Base-by-base conservation (phyloP, 2,329 filamentous ascomycete genomes). In the Colletotrichum sp. region DNA sequence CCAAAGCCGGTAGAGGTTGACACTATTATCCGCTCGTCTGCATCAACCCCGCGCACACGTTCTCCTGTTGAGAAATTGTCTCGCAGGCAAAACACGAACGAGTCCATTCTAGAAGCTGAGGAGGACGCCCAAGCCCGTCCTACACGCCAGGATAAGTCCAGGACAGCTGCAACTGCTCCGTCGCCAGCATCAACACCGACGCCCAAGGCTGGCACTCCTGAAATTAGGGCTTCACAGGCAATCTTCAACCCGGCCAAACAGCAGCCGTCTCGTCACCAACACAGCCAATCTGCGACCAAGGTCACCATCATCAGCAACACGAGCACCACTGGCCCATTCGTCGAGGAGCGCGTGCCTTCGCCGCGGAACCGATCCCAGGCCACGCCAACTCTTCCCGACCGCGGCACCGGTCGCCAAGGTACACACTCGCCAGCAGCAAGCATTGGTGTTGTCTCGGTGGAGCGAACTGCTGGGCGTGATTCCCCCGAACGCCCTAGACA, bases 41-140 rank as follows among this genome's bases (percentile, higher is more conserved):
- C 66, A 7, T 72, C 78, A 28, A 74, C 74, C 18, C 77, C 81
- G 7, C 78, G 80, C 55, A 81, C 82, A 21, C 80, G 82, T 21
- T 82, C 83, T n/a, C 80, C 82, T 4, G 79, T 82, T 13, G 84
- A 85, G 71, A 79, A 80, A 38, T 77, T 80, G 77, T 81, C 81
- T 48, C 81, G 81, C 28, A 79, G 80, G 36, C 64, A 80, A 77
- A 77, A 75, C 55, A 74, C 80, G 26, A 82, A 72, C 63, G 78
- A 80, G 21, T 85, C 86, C 0, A 88, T 89, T 48, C 87, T 87
- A 0, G 87, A 89, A 77, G 85, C 83, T 0, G 87, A 88, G 24
- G 86, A 88, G 67, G 82, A 77, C 34, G 75, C 76, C 5, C 80
- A 80, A n/a, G 70, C 77, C 15, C 77, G 77, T 48, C 67, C 74